Evolutionary conservation across 2,329 filamentous ascomycete species (phyloP).

Genomic region (Aspergillus tanneri): DNA sequence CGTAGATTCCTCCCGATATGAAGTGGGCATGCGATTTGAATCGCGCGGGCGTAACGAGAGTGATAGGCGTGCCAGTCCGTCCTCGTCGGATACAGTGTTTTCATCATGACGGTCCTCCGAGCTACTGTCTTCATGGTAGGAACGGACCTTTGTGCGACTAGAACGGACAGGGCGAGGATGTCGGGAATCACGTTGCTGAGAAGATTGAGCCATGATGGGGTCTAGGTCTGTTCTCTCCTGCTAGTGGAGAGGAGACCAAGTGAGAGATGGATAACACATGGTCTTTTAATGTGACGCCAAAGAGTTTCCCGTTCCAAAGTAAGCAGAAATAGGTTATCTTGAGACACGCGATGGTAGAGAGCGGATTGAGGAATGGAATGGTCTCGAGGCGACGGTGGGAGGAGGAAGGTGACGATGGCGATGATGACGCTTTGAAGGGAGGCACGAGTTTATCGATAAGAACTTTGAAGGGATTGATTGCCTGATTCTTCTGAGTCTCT

Average conservation of each 20-base stretch:
- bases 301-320: neutral
- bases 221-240: constrained; percentile 11
- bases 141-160: constrained; percentile 35
- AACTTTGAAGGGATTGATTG: constrained; percentile 5
- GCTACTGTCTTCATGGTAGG: constrained; percentile 40
- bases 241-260: constrained; percentile 11
- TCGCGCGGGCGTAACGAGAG: constrained; percentile 34
- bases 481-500: constrained; percentile 4
- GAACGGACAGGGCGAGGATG: constrained; percentile 37
- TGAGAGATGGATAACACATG: constrained; percentile 19
- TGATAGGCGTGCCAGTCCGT: constrained; percentile 19
- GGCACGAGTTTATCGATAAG: constrained; percentile 29
- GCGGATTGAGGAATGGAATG: neutral
- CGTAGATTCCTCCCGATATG: constrained; percentile 39
- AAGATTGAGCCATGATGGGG: constrained; percentile 31
- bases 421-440: neutral
- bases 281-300: constrained; percentile 9
- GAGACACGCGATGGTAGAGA: neutral
- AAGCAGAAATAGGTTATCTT: neutral
- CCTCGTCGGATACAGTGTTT: constrained; percentile 14
- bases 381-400: neutral
- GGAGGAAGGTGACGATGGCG: neutral
- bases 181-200: constrained; percentile 19
- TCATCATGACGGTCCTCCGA: constrained; percentile 29
- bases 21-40: constrained; percentile 24